These are phyloP conservation scores for Nicotiana tabacum DNA, from an alignment of 257 asterid genomes.

Conservation along the genomic window DNA sequence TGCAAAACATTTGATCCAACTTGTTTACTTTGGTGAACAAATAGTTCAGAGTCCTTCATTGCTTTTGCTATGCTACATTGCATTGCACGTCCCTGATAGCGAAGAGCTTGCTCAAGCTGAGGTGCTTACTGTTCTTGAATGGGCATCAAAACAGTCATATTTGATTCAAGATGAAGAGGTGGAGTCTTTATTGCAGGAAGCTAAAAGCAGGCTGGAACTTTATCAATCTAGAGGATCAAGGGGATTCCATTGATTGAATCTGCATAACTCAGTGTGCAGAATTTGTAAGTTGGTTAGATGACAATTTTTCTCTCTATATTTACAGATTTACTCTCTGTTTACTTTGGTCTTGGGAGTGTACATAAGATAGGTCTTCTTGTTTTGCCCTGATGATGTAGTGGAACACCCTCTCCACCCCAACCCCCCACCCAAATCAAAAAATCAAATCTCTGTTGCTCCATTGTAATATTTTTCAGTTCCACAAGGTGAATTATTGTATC, in stretches of 20 bases:
- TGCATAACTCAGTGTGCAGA: neutral
- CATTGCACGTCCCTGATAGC: slow-evolving; percentile 62
- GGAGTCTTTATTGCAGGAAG: slow-evolving; percentile 47
- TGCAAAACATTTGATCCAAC: slow-evolving; percentile 59
- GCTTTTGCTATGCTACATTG: slow-evolving; percentile 41
- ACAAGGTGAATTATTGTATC: neutral
- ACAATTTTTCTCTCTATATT: neutral
- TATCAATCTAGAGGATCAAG: slow-evolving; percentile 64
- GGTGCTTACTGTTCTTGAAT: slow-evolving; percentile 54
- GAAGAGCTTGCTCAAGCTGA: slow-evolving; percentile 62
- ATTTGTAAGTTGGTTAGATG: neutral
- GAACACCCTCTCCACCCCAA: neutral
- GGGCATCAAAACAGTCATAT: slow-evolving; percentile 56
- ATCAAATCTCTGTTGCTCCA: neutral
- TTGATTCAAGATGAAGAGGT: slow-evolving; percentile 37
- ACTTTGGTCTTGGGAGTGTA: slow-evolving; percentile 12
- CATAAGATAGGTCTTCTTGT: slow-evolving; percentile 8
- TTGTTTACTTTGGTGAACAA: slow-evolving; percentile 63
- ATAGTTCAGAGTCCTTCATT: slow-evolving; percentile 47
- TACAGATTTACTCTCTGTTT: slow-evolving; percentile 1
- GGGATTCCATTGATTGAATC: slow-evolving; percentile 38
- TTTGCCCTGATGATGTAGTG: slow-evolving; percentile 1
- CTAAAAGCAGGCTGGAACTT: slow-evolving; percentile 61
- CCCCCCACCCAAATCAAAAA: neutral
- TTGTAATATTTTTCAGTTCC: slow-evolving; percentile 2